phyloP scores from a whole-genome alignment of 495 filamentous ascomycete genomes.

The Neurospora terricola region DNA sequence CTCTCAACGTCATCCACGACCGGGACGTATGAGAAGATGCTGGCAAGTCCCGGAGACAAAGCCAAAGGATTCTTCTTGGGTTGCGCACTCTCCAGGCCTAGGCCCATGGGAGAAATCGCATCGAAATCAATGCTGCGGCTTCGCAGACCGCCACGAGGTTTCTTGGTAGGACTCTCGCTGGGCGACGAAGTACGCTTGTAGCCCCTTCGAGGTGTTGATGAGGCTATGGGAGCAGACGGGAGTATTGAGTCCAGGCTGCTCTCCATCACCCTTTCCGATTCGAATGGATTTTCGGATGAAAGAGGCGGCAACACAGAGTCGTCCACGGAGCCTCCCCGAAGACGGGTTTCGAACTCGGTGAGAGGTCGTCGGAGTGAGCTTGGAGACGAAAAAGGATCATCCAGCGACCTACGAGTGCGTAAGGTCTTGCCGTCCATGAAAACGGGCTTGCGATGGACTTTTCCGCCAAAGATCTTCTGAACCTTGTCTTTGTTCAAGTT shows the following conservation, averaged over 20 bases:
- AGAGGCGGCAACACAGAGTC: conserved; percentile 2
- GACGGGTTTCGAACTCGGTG: conserved; percentile 10
- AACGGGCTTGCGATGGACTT: conserved; percentile 16
- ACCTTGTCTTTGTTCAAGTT: conserved; percentile 18
- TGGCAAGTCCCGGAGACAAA: not conserved
- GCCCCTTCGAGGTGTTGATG: conserved; percentile 5
- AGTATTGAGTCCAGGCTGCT: conserved; percentile 4
- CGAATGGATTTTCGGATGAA: conserved; percentile 6
- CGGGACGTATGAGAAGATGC: not conserved
- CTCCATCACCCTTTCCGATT: conserved; percentile 4
- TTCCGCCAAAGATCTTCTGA: conserved; percentile 11
- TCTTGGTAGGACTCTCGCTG: conserved; percentile 4
- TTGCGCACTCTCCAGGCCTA: not conserved
- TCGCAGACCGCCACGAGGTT: not conserved
- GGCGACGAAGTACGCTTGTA: not conserved
- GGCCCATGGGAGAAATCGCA: not conserved
- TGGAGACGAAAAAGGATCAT: conserved; percentile 25
- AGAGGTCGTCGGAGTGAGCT: not conserved
- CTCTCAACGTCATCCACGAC: not conserved
- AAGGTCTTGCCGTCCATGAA: conserved; percentile 12
- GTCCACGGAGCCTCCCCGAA: conserved; percentile 2
- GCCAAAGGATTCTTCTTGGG: not conserved
- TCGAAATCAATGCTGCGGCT: not conserved
- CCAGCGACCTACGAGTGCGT: conserved; percentile 6
- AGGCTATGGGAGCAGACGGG: not conserved